These are phyloP conservation scores for Trifolium subterraneum DNA, from an alignment of 306 rosid genomes.

Conservation along the genomic window DNA sequence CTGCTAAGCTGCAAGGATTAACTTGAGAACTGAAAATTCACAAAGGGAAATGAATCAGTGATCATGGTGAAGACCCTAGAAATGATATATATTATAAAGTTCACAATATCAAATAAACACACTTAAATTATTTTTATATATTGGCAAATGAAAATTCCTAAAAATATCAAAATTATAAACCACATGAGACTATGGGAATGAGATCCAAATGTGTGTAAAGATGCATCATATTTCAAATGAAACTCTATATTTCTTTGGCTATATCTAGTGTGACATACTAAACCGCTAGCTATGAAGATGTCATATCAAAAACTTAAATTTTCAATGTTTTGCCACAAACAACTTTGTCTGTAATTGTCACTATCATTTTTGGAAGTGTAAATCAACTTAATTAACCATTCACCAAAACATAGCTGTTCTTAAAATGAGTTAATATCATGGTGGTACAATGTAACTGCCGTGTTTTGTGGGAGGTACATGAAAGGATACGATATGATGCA, in stretches of 20 bases:
- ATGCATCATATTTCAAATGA: conserved; percentile 23
- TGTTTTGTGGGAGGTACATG: neutral
- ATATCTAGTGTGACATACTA: conserved; percentile 9
- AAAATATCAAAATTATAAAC: conserved; percentile 19
- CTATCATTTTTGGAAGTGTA: neutral
- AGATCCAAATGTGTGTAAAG: conserved; percentile 21
- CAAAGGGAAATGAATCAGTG: neutral
- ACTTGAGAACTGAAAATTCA: conserved; percentile 56
- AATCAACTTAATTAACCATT: neutral
- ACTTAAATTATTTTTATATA: neutral
- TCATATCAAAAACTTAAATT: neutral
- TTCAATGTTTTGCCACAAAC: neutral
- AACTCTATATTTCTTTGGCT: conserved; percentile 24
- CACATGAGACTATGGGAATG: conserved; percentile 2
- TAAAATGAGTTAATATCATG: neutral
- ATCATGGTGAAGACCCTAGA: conserved; percentile 31
- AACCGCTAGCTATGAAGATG: neutral
- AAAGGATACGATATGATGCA: conserved; percentile 10
- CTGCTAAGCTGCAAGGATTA: conserved; percentile 52
- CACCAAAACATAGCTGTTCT: neutral
- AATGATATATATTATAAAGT: conserved; percentile 21
- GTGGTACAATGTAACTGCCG: neutral
- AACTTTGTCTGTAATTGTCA: neutral
- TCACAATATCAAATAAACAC: conserved; percentile 12
- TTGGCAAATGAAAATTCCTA: neutral